A percentile compares a stretch with the other conserved stretches of the same genome.
Conservation (phyloP, 2,329 filamentous ascomycete species). For the Pseudogymnoascus sp. region DNA sequence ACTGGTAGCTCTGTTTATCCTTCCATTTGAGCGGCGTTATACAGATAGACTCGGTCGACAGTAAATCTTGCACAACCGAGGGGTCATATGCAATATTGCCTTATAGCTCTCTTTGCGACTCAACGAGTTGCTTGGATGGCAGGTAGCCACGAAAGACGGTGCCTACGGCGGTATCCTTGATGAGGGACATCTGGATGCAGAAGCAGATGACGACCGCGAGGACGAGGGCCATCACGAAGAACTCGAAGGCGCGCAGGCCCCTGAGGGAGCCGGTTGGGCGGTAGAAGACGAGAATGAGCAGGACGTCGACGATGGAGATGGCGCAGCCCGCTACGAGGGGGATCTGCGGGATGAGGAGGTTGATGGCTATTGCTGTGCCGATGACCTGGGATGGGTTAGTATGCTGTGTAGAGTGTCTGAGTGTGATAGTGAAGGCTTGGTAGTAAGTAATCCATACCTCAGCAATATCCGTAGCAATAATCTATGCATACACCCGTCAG, state of each 20-base stretch:
- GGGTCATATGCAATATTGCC: no score
- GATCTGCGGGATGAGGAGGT: slow-evolving; percentile 53
- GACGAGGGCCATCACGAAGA: slow-evolving; percentile 54
- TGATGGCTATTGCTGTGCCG: slow-evolving; percentile 62
- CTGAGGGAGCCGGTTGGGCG: slow-evolving; percentile 49
- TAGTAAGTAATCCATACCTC: slow-evolving; percentile 27
- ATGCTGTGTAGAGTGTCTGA: not conserved
- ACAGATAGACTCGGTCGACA: no score
- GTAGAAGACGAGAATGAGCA: slow-evolving; percentile 61
- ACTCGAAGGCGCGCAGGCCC: slow-evolving; percentile 53
- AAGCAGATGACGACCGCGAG: slow-evolving; percentile 62
- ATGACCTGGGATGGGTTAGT: slow-evolving; percentile 41
- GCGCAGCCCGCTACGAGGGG: slow-evolving; percentile 61
- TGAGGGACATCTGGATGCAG: slow-evolving; percentile 58
- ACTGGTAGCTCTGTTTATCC: no score
- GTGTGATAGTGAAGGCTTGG: not conserved
- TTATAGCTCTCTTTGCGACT: no score
- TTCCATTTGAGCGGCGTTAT: no score
- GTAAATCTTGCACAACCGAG: no score
- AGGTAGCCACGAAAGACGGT: slow-evolving; percentile 58
- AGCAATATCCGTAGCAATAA: slow-evolving; percentile 46
- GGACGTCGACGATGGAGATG: slow-evolving; percentile 59
- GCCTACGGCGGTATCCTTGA: slow-evolving; percentile 44
- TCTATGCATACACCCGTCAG: slow-evolving; percentile 19
- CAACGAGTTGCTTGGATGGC: slow-evolving; percentile 49